Percentiles rank a stretch among this genome's conserved stretches.
Conservation (phyloP, 345 rosid species). For the Moricandia moricandioides region DNA sequence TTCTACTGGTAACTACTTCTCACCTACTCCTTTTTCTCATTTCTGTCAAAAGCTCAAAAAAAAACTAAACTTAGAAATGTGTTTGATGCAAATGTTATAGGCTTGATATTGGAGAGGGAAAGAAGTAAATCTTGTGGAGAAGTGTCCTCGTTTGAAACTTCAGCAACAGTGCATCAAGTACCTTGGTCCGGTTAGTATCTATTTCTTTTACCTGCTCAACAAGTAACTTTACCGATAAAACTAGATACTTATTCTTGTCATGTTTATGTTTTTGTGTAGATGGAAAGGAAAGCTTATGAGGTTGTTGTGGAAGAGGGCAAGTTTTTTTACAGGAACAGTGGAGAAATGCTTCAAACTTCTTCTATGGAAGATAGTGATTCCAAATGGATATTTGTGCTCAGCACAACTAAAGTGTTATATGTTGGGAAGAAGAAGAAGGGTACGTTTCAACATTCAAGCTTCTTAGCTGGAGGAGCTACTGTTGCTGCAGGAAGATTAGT, state of each 20-base stretch:
- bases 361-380: conserved; percentile 42
- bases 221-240: conserved; percentile 4
- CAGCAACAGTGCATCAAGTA: conserved; percentile 90
- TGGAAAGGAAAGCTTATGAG: conserved; percentile 81
- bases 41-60: not conserved
- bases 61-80: conserved; percentile 19
- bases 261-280: conserved; percentile 40
- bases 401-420: conserved; percentile 67
- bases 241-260: conserved; percentile 14
- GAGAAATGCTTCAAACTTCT: conserved; percentile 60
- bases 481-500: conserved; percentile 78
- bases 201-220: not conserved
- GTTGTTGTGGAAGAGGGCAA: conserved; percentile 69
- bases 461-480: conserved; percentile 91
- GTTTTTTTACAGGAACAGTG: conserved; percentile 58
- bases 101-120: conserved; percentile 94
- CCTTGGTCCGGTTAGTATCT: conserved; percentile 78
- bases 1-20: conserved; percentile 75
- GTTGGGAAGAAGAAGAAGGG: conserved; percentile 87
- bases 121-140: conserved; percentile 69
- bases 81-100: conserved; percentile 49
- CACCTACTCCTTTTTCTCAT: not conserved
- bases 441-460: conserved; percentile 86
- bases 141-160: conserved; percentile 73
- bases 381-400: conserved; percentile 93